Conservation (phyloP, 495 filamentous ascomycete species). For the Daldinia decipiens region DNA sequence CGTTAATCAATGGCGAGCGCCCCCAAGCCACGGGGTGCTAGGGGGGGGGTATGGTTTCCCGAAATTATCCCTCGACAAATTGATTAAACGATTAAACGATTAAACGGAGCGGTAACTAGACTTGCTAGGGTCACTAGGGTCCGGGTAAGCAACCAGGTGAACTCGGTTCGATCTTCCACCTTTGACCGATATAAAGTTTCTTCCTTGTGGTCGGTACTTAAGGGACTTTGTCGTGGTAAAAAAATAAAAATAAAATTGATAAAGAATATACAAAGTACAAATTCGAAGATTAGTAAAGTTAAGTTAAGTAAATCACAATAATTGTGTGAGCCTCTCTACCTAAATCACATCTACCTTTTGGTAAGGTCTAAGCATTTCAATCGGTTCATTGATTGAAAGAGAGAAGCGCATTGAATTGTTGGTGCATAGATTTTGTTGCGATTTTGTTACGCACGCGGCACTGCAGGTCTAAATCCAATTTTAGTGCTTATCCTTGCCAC, state of each 20-base stretch:
- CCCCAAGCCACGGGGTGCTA: constrained; percentile 19
- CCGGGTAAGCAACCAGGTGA: constrained; percentile 10
- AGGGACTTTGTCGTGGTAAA: not conserved
- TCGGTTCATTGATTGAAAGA: not conserved
- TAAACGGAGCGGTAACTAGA: constrained; percentile 11
- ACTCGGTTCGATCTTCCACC: not conserved
- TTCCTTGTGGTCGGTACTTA: not conserved
- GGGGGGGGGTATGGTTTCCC: not conserved
- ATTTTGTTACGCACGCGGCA: constrained; percentile 1
- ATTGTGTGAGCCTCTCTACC: constrained; percentile 21
- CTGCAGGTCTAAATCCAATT: constrained; percentile 10
- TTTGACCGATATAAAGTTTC: constrained; percentile 2
- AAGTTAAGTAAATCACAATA: not conserved
- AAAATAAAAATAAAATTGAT: not conserved
- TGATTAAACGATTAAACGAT: constrained; percentile 19
- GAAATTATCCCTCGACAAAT: constrained; percentile 38
- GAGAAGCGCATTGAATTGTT: constrained; percentile 4
- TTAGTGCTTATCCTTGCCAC: constrained; percentile 9
- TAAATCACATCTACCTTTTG: not conserved
- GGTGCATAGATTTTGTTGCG: constrained; percentile 17
- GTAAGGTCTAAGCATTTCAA: constrained; percentile 10
- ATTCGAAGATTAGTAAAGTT: not conserved
- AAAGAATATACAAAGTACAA: constrained; percentile 4
- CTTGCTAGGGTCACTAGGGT: not conserved
- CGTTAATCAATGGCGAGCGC: constrained; percentile 22